Conservation (phyloP, 75 land plant species). For the Selaginella moellendorffii region DNA sequence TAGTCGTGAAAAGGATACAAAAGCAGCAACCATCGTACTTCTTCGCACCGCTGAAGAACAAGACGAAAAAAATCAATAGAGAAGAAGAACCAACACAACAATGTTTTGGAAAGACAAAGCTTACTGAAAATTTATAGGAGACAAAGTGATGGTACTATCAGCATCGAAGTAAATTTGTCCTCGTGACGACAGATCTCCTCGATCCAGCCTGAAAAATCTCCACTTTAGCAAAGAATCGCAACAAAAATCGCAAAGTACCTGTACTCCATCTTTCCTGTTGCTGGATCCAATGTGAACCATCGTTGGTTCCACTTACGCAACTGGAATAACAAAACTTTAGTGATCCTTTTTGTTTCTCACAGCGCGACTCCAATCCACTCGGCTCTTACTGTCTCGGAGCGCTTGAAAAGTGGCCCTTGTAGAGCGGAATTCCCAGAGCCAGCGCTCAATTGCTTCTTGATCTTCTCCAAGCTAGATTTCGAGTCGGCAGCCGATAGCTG, state of each 20-base stretch:
- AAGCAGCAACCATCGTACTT: slow-evolving; percentile 98
- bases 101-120: slow-evolving; percentile 12
- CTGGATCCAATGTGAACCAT: slow-evolving; percentile 87
- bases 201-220: slow-evolving; percentile 36
- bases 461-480: slow-evolving; percentile 78
- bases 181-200: slow-evolving; percentile 61
- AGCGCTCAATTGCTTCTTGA: slow-evolving; percentile 70
- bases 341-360: neutral
- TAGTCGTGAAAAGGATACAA: too few relatives aligned
- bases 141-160: slow-evolving; percentile 67
- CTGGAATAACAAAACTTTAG: slow-evolving; percentile 25
- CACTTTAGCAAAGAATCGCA: too few relatives aligned
- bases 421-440: slow-evolving; percentile 55
- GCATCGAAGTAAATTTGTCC: slow-evolving; percentile 79
- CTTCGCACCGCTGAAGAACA: slow-evolving; percentile 86
- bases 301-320: slow-evolving; percentile 97
- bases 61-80: too few relatives aligned
- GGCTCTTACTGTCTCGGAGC: slow-evolving; percentile 79
- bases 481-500: too few relatives aligned
- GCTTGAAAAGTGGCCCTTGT: slow-evolving; percentile 84
- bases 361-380: neutral
- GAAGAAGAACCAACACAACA: too few relatives aligned
- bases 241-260: too few relatives aligned
- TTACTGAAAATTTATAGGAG: slow-evolving; percentile 94
- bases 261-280: slow-evolving; percentile 95